Evolutionary conservation across 768 basidiomycete species (phyloP).

Genomic region (Suillus occidentalis): DNA sequence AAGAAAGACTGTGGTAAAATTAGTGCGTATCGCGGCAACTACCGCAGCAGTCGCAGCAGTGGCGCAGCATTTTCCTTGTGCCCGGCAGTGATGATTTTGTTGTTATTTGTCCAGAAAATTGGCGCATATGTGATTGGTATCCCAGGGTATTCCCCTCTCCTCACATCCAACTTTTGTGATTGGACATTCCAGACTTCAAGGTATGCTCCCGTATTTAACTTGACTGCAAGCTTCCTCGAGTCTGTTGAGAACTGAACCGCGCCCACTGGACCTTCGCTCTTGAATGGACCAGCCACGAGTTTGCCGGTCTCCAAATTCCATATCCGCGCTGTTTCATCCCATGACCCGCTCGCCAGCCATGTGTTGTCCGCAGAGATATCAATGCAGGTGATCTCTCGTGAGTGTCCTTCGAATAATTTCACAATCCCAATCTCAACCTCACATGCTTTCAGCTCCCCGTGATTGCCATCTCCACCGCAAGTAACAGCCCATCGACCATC

Average conservation of each 20-base stretch:
- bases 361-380: neutral
- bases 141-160: no score
- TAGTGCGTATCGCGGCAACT: no score
- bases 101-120: no score
- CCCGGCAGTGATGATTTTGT: no score
- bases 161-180: neutral
- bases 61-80: no score
- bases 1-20: no score
- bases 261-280: neutral
- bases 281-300: neutral
- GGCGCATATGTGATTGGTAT: no score
- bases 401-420: neutral
- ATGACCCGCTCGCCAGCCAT: neutral
- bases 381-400: fast-evolving
- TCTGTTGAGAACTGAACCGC: neutral
- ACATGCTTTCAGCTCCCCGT: neutral
- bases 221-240: neutral
- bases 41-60: no score
- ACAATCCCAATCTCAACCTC: neutral
- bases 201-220: fast-evolving
- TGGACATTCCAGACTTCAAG: neutral
- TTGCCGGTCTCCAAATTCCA: neutral
- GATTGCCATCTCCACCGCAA: neutral
- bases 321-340: neutral
- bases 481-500: neutral